phyloP scores from a whole-genome alignment of 345 rosid species.

The Hibiscus tridactylites region DNA sequence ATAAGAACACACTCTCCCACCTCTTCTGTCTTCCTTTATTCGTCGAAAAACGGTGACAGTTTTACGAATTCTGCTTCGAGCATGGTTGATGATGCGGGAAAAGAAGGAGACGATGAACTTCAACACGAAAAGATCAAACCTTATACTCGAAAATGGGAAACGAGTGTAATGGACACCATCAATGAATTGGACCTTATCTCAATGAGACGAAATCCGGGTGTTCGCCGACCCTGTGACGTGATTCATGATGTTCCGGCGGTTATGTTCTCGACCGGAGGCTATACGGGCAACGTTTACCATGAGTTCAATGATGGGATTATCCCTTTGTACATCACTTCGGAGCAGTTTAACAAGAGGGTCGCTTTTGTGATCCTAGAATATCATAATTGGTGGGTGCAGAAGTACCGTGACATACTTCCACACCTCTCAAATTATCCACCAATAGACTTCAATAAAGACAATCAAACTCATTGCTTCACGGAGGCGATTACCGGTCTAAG shows the following conservation, averaged over 20 bases:
- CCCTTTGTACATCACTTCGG: conserved; percentile 59
- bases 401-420: conserved; percentile 44
- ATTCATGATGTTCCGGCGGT: conserved; percentile 45
- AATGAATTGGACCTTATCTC: conserved; percentile 37
- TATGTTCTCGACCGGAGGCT: conserved; percentile 64
- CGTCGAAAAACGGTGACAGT: conserved; percentile 10
- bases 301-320: conserved; percentile 67
- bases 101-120: conserved; percentile 10
- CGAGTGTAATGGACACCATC: conserved; percentile 47
- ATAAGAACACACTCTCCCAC: conserved; percentile 42
- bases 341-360: conserved; percentile 47
- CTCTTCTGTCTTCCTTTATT: conserved; percentile 40
- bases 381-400: conserved; percentile 58
- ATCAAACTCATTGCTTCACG: conserved; percentile 58
- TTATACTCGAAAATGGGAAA: conserved; percentile 69
- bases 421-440: conserved; percentile 41
- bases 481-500: conserved; percentile 51
- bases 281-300: conserved; percentile 62
- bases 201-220: conserved; percentile 12
- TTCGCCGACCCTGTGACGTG: conserved; percentile 38
- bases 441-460: conserved; percentile 41
- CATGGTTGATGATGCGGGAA: background rate
- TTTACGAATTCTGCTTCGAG: no score
- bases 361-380: conserved; percentile 61
- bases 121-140: conserved; percentile 52